Conservation (phyloP, 2,329 filamentous ascomycete genomes). For the Allantophomopsis cytisporea region DNA sequence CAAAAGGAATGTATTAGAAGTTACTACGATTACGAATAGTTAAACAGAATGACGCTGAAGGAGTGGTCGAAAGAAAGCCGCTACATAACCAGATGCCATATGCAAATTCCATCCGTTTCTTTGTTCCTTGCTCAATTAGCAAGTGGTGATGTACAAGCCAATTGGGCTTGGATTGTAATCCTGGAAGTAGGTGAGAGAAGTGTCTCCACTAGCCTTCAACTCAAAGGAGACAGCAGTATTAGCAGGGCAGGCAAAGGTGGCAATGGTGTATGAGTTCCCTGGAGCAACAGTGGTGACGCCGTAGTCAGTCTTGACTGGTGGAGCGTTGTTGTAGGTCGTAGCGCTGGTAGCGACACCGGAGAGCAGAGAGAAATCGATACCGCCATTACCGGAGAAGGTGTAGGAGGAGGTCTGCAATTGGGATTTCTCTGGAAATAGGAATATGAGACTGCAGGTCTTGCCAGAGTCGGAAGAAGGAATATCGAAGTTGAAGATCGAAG, state of each 20-base stretch:
- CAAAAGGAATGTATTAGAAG: too few relatives aligned
- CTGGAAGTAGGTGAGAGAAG: conserved; percentile 46
- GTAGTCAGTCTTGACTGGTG: conserved; percentile 27
- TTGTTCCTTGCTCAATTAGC: conserved; percentile 1
- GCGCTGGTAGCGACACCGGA: conserved; percentile 24
- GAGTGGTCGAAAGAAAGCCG: too few relatives aligned
- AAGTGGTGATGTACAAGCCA: conserved; percentile 23
- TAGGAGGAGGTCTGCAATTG: conserved; percentile 44
- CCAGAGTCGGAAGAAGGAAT: conserved; percentile 36
- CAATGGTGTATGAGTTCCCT: conserved; percentile 37
- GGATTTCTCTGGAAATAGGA: conserved; percentile 44
- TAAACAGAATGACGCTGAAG: too few relatives aligned
- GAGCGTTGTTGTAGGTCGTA: conserved; percentile 40
- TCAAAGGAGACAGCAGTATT: conserved; percentile 35
- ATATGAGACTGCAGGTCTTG: conserved; percentile 48
- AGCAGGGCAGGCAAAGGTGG: conserved; percentile 37
- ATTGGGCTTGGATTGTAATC: conserved; percentile 38
- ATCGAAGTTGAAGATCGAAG: conserved; percentile 56
- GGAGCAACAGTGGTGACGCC: conserved; percentile 29
- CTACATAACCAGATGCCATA: too few relatives aligned
- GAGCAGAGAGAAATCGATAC: conserved; percentile 35
- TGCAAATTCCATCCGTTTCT: too few relatives aligned
- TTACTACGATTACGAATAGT: too few relatives aligned
- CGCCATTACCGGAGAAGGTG: conserved; percentile 37
- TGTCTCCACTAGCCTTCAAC: conserved; percentile 33